These are phyloP conservation scores for Adansonia digitata DNA, from an alignment of 345 rosid genomes.

Conservation along the genomic window DNA sequence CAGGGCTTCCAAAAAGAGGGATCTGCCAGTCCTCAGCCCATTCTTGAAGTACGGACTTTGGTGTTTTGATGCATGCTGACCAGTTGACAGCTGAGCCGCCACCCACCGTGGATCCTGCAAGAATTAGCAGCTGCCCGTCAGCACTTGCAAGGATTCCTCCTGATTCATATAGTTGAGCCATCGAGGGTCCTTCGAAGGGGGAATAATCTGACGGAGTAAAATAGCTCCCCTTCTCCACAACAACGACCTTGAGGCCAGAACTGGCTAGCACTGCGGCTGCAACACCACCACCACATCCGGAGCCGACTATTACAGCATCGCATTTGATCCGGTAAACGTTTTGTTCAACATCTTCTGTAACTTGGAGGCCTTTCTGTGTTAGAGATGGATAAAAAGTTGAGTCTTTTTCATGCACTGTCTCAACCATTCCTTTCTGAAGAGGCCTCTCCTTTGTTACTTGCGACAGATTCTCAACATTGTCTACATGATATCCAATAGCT, in stretches of 20 bases:
- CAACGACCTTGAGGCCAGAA: slow-evolving; percentile 64
- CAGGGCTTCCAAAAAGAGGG: slow-evolving; percentile 37
- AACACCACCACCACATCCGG: slow-evolving; percentile 95
- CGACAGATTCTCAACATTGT: slow-evolving; percentile 14
- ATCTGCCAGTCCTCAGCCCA: slow-evolving; percentile 58
- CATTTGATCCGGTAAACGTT: slow-evolving; percentile 51
- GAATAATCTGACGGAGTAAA: slow-evolving; percentile 48
- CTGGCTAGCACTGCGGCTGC: slow-evolving; percentile 78
- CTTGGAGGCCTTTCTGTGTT: slow-evolving; percentile 51
- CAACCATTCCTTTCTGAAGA: slow-evolving; percentile 68
- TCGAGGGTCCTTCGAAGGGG: slow-evolving; percentile 59
- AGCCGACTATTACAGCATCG: slow-evolving; percentile 71
- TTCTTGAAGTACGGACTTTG: slow-evolving; percentile 53
- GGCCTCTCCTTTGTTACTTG: slow-evolving; percentile 40
- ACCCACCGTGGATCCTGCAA: slow-evolving; percentile 82
- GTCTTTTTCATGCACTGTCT: slow-evolving; percentile 45
- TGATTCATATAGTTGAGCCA: slow-evolving; percentile 47
- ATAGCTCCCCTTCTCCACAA: slow-evolving; percentile 82
- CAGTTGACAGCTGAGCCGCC: slow-evolving; percentile 92
- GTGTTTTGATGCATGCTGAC: slow-evolving; percentile 85
- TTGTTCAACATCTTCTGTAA: slow-evolving; percentile 19
- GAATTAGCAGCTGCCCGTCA: slow-evolving; percentile 32
- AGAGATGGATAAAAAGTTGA: slow-evolving; percentile 43
- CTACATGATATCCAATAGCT: slow-evolving; percentile 53
- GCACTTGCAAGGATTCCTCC: slow-evolving; percentile 54